phyloP scores from a whole-genome alignment of 1,284 basidiomycete genomes.

The Cutaneotrichosporon cyanovorans region DNA sequence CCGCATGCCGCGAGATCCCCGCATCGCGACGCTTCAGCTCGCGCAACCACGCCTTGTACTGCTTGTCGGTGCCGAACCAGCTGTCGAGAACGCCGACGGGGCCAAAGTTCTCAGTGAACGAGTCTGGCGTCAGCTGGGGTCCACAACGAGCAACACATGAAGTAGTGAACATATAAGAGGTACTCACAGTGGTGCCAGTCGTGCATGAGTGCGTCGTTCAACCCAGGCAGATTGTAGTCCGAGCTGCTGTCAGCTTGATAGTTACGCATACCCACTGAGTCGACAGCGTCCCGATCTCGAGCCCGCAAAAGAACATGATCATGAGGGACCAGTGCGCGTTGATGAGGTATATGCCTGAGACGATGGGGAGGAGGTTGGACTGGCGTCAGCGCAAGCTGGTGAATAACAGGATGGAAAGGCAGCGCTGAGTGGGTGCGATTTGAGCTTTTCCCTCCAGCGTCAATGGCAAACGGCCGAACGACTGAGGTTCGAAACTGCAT shows the following conservation, averaged over 20 bases:
- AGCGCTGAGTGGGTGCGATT: no score
- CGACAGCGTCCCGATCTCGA: slow-evolving; percentile 14
- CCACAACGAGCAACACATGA: no score
- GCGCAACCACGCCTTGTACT: slow-evolving; percentile 10
- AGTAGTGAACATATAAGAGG: no score
- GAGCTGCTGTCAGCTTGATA: slow-evolving; percentile 4
- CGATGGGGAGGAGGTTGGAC: slow-evolving; percentile 17
- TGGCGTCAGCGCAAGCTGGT: slow-evolving; percentile 2
- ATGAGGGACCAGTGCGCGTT: slow-evolving; percentile 13
- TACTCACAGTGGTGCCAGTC: slow-evolving; percentile 21
- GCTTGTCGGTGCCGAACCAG: slow-evolving; percentile 10
- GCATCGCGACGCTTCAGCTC: slow-evolving; percentile 16
- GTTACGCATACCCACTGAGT: slow-evolving; percentile 5
- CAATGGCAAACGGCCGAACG: no score
- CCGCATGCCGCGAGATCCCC: slow-evolving; percentile 4
- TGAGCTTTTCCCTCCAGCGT: no score
- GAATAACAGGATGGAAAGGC: no score
- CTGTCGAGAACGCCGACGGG: slow-evolving; percentile 14
- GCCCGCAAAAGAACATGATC: slow-evolving; percentile 15
- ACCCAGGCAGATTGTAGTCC: slow-evolving; percentile 18
- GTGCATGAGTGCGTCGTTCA: slow-evolving; percentile 16
- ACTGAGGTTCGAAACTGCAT: no score
- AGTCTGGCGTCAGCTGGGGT: slow-evolving; percentile 3
- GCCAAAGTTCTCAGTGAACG: slow-evolving; percentile 18
- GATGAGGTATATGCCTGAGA: slow-evolving; percentile 6